Conservation (phyloP, 768 basidiomycete species). For the Trametes cubensis region DNA sequence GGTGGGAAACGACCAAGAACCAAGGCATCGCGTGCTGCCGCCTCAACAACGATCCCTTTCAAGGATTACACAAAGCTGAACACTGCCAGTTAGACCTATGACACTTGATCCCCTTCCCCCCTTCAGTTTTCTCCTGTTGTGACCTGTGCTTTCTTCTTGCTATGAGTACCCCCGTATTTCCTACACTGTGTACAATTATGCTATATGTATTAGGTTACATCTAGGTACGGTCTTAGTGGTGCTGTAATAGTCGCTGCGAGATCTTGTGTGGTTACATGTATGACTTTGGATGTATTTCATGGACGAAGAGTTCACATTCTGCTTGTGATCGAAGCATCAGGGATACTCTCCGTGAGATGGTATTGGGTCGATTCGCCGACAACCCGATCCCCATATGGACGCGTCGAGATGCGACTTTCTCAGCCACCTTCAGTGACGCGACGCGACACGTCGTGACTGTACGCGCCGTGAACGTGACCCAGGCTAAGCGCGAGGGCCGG, state of each 20-base stretch:
- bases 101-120: not conserved
- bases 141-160: not conserved
- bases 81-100: not conserved
- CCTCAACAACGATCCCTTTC: conserved; percentile 14
- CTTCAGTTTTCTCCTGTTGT: not conserved
- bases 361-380: not conserved
- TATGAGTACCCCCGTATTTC: no score
- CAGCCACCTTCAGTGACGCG: not conserved
- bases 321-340: no score
- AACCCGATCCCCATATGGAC: no score
- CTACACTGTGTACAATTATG: not conserved
- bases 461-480: conserved; percentile 19
- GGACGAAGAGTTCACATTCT: no score
- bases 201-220: not conserved
- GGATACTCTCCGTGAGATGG: no score
- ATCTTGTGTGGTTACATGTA: no score
- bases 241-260: no score
- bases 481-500: not conserved
- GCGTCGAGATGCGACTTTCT: not conserved
- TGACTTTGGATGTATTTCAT: no score
- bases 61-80: conserved; percentile 30
- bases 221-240: no score
- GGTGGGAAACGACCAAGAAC: conserved; percentile 5
- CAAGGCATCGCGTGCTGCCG: not conserved
- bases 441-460: conserved; percentile 15